Percentiles rank a stretch among this genome's conserved stretches.
Evolutionary conservation across 129 eudicot genomes (phyloP).

Genomic region (Gnaphalium uliginosum): DNA sequence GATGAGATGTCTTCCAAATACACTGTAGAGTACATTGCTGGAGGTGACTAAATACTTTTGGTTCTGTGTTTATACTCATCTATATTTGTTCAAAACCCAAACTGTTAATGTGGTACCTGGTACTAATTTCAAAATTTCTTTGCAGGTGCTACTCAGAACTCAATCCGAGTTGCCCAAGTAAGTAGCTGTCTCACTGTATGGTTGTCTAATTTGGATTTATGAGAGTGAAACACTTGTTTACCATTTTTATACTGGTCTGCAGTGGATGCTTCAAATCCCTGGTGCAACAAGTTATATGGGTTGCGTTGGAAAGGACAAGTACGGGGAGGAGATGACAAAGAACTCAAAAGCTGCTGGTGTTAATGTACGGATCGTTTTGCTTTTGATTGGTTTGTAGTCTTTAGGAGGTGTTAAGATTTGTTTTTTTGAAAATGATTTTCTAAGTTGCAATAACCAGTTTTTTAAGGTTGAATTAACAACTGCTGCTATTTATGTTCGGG

Average conservation of each 20-base stretch:
- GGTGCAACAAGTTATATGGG: constrained; percentile 93
- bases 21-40: constrained; percentile 93
- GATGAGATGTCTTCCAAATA: constrained; percentile 71
- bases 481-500: too few relatives aligned
- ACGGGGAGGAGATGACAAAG: constrained; percentile 86
- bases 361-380: constrained; percentile 49
- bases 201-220: not conserved
- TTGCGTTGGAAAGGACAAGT: constrained; percentile 94
- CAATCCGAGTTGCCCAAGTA: constrained; percentile 97
- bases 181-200: not conserved
- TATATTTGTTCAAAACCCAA: too few relatives aligned
- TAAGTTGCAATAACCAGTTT: not conserved
- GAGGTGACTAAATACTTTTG: constrained; percentile 40
- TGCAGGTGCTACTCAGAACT: constrained; percentile 84
- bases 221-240: constrained; percentile 1
- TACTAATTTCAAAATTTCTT: not conserved
- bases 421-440: not conserved
- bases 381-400: not conserved
- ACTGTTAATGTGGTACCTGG: not conserved
- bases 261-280: constrained; percentile 98
- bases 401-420: constrained; percentile 4
- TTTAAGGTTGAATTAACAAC: not conserved
- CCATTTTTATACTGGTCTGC: constrained; percentile 17
- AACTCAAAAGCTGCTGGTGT: constrained; percentile 68
- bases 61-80: not conserved